phyloP scores from a whole-genome alignment of 768 basidiomycete species.

The Podaxis sp. region DNA sequence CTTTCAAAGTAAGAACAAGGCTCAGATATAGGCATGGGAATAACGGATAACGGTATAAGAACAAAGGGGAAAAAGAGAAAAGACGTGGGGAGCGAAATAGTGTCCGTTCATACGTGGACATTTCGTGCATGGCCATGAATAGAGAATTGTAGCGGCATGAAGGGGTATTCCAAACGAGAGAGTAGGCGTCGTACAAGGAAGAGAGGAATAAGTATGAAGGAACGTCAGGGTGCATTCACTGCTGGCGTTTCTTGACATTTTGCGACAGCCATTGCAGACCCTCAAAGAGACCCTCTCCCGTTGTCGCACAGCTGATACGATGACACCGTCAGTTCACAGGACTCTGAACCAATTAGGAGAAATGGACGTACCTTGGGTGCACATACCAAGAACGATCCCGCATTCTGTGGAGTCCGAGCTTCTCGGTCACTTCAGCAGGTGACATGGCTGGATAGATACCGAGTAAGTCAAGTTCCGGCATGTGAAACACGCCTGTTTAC shows the following conservation, averaged over 20 bases:
- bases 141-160: conserved; percentile 24
- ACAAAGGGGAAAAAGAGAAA: conserved; percentile 18
- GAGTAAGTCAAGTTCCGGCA: neutral
- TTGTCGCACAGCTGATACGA: conserved; percentile 78
- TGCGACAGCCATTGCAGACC: conserved; percentile 97
- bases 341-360: neutral
- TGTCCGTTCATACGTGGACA: conserved; percentile 32
- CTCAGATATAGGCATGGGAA: conserved; percentile 16
- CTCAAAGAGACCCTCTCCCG: conserved; percentile 95
- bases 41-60: conserved; percentile 14
- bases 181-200: conserved; percentile 7
- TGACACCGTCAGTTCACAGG: neutral
- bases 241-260: conserved; percentile 92
- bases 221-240: conserved; percentile 30
- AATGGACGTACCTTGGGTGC: conserved; percentile 78
- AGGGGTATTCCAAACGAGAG: conserved; percentile 29
- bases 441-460: conserved; percentile 73
- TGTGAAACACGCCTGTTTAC: conserved; percentile 39
- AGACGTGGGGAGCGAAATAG: conserved; percentile 26
- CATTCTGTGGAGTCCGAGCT: conserved; percentile 93
- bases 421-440: conserved; percentile 98
- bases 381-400: conserved; percentile 98
- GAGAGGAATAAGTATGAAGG: neutral
- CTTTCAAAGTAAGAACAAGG: conserved; percentile 14
- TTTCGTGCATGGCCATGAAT: conserved; percentile 39